These are phyloP conservation scores for Pestalotiopsis sp. DNA, from an alignment of 2,329 filamentous ascomycete species.

Conservation along the genomic window DNA sequence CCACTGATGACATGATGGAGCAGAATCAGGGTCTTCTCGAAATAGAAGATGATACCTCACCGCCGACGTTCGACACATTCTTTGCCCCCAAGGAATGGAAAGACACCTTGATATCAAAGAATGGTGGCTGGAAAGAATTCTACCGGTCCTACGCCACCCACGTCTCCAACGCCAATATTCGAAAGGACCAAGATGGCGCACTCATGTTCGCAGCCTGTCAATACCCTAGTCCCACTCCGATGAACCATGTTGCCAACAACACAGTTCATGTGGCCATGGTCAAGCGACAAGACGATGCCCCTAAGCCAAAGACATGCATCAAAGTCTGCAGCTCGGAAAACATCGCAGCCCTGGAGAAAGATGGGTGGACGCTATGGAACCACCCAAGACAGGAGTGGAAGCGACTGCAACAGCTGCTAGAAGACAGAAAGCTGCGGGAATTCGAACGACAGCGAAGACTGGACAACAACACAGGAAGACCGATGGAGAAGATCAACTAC, in stretches of 20 bases:
- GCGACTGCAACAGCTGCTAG: not conserved
- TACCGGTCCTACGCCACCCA: too few species aligned
- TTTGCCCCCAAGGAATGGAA: too few species aligned
- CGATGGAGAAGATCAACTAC: not conserved
- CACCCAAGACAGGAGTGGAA: too few species aligned
- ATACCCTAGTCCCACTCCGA: not conserved
- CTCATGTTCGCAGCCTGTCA: not conserved
- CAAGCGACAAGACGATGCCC: not conserved
- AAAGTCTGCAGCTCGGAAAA: not conserved
- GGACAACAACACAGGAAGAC: not conserved
- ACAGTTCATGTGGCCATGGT: not conserved
- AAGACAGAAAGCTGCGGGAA: not conserved
- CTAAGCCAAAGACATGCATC: not conserved
- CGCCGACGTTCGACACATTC: too few species aligned
- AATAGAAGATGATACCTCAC: too few species aligned
- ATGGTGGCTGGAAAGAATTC: too few species aligned
- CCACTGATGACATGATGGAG: too few species aligned
- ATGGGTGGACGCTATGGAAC: too few species aligned
- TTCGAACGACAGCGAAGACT: not conserved
- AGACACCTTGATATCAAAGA: too few species aligned
- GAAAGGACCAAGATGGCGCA: not conserved
- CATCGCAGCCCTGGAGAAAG: too few species aligned
- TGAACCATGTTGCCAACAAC: not conserved
- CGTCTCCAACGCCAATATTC: too few species aligned
- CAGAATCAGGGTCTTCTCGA: too few species aligned